Evolutionary conservation across 176 grass and related monocot genomes (phyloP), one percentile per base, ranked within the genome.

Genomic region (Cocos nucifera): DNA sequence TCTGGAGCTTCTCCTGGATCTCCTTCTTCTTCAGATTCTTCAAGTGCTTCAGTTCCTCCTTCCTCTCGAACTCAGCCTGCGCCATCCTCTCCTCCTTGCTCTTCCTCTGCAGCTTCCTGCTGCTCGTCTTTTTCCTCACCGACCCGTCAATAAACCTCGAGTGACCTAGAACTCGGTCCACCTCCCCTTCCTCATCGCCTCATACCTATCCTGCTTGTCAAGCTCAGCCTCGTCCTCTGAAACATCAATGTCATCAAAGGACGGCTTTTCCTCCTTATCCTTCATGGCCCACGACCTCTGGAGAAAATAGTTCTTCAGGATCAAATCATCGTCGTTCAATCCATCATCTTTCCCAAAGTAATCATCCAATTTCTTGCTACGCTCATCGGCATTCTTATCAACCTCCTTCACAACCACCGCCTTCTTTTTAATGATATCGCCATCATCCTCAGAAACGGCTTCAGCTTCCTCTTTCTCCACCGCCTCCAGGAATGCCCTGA

Each of bases 11-110:
- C 73, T 89, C 87, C 16, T 81, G 63, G 28, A 98, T 98, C 84
- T 92, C 88, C 75, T 83, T 98, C 79, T 83, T 98, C 84, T 98
- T 98, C 67, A 98, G 49, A 67, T 98, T 98, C 70, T 92, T 98
- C 48, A 98, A 75, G 53, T 85, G 93, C 74, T 98, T 89, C 21
- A 98, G 65, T 79, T 98, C 88, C 51, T 98, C 82, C 6, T 73
- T 76, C 63, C 78, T 85, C 64, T 89, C 79, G 26, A 75, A 67
- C 76, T 86, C 89, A 15, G 66, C 74, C 35, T 35, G 81, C 19
- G 79, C 81, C 55, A 79, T 83, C 56, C 88, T 71, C 74, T 98
- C 84, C 81, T 92, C 82, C 58, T 98, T 98, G 65, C 79, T 98
- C 77, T 89, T 98, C 26, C 93, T 64, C 70, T 98, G 82, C 39